Conservation (phyloP, 1,284 basidiomycete species). For the Chalciporus piperatoides region DNA sequence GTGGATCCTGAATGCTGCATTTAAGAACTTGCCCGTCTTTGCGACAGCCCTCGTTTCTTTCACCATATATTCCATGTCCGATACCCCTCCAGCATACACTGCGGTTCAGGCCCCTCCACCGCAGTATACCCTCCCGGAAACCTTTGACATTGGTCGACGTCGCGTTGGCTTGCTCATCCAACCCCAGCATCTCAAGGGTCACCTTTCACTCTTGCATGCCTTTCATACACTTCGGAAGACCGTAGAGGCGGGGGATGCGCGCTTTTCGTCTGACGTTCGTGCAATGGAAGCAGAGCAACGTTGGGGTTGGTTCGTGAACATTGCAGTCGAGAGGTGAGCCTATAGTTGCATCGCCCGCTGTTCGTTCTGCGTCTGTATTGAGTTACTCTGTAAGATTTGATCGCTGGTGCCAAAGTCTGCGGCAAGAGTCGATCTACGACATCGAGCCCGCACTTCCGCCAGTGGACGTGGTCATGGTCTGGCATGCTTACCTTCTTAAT, state of each 20-base stretch:
- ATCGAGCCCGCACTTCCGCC: constrained; percentile 32
- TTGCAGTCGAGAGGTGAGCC: constrained; percentile 29
- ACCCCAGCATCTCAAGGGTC: constrained; percentile 23
- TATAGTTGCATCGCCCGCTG: background rate
- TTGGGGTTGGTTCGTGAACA: constrained; percentile 29
- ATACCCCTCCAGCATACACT: constrained; percentile 2
- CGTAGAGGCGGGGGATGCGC: constrained; percentile 10
- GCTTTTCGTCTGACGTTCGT: constrained; percentile 14
- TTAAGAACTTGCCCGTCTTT: too few relatives aligned
- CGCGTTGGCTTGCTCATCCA: constrained; percentile 14
- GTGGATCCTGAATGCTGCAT: background rate
- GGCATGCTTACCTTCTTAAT: constrained; percentile 46
- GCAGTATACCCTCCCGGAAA: constrained; percentile 16
- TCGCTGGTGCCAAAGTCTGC: constrained; percentile 18
- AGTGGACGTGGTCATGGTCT: constrained; percentile 44
- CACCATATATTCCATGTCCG: constrained; percentile 4
- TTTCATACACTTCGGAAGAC: constrained; percentile 19
- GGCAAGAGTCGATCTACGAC: background rate
- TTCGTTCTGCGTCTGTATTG: too few relatives aligned
- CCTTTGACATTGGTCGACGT: constrained; percentile 15
- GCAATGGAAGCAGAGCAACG: constrained; percentile 23
- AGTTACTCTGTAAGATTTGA: too few relatives aligned
- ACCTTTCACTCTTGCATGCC: constrained; percentile 20
- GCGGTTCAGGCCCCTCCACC: constrained; percentile 4
- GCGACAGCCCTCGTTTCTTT: too few relatives aligned